phyloP scores from a whole-genome alignment of 1,284 basidiomycete species.

The Heliocybe sulcata region DNA sequence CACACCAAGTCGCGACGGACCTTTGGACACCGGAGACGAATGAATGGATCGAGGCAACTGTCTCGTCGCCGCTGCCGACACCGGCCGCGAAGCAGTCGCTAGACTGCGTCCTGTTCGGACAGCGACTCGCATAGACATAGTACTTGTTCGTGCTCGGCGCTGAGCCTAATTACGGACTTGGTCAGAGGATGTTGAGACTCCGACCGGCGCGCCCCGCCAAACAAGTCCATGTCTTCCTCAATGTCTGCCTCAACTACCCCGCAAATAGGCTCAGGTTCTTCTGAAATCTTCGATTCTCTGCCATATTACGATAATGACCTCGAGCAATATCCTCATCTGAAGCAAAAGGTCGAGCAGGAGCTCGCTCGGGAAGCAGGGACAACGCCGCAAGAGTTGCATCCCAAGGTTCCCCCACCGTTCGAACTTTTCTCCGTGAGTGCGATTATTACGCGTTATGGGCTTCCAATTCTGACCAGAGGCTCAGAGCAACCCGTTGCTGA shows the following conservation, averaged over 20 bases:
- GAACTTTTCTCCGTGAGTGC: conserved; percentile 62
- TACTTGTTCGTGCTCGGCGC: conserved; percentile 16
- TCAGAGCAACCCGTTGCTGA: conserved; percentile 60
- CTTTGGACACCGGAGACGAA: conserved; percentile 41
- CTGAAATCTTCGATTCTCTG: conserved; percentile 69
- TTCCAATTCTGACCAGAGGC: background rate
- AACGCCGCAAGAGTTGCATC: conserved; percentile 46
- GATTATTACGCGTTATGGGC: conserved; percentile 7
- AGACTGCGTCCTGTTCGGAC: conserved; percentile 33
- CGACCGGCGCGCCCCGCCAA: conserved; percentile 3
- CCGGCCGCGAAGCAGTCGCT: conserved; percentile 18
- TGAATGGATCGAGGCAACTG: conserved; percentile 27
- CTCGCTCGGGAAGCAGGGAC: conserved; percentile 60
- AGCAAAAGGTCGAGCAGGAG: conserved; percentile 68
- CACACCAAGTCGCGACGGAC: conserved; percentile 21
- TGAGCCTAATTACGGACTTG: background rate
- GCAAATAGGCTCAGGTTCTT: conserved; percentile 8
- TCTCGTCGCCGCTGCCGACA: conserved; percentile 15
- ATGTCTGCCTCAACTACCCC: background rate
- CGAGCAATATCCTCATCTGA: conserved; percentile 65
- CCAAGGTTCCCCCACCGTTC: conserved; percentile 62
- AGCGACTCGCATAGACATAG: conserved; percentile 47
- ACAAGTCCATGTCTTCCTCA: conserved; percentile 8
- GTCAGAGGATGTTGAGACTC: conserved; percentile 14
- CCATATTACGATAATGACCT: conserved; percentile 95